Percentiles rank a stretch among this genome's conserved stretches.
Evolutionary conservation across 2,329 filamentous ascomycete genomes (phyloP).

Genomic region (Trichophyton schoenleinii): DNA sequence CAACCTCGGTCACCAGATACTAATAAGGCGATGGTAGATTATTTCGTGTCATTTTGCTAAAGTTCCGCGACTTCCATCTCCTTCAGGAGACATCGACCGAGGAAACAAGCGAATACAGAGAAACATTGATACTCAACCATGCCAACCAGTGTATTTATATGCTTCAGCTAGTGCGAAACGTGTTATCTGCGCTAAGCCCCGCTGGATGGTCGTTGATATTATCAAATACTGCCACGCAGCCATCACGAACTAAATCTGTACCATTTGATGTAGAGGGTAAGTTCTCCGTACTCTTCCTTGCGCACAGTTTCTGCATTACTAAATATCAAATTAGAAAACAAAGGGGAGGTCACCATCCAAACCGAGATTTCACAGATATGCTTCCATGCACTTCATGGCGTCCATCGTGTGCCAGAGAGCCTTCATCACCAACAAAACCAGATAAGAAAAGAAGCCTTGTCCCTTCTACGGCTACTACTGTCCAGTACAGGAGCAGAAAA

Average conservation of each 20-base stretch:
- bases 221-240: conserved; percentile 43
- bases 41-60: conserved; percentile 26
- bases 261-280: conserved; percentile 43
- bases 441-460: conserved; percentile 58
- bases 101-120: conserved; percentile 26
- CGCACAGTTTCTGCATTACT: neutral
- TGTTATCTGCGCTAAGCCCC: conserved; percentile 56
- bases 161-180: conserved; percentile 58
- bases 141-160: conserved; percentile 68
- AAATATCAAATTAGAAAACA: neutral
- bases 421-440: conserved; percentile 45
- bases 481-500: conserved; percentile 29
- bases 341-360: conserved; percentile 19
- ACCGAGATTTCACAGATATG: conserved; percentile 10
- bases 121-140: conserved; percentile 46
- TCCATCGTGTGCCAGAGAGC: conserved; percentile 14
- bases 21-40: conserved; percentile 19
- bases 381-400: conserved; percentile 7
- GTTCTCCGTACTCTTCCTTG: conserved; percentile 23
- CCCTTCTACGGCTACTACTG: conserved; percentile 45
- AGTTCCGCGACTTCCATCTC: conserved; percentile 18
- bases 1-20: neutral
- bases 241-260: conserved; percentile 28
- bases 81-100: conserved; percentile 13
- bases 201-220: conserved; percentile 59